phyloP scores from a whole-genome alignment of 441 rosid species.

The Isatis lusitanica region DNA sequence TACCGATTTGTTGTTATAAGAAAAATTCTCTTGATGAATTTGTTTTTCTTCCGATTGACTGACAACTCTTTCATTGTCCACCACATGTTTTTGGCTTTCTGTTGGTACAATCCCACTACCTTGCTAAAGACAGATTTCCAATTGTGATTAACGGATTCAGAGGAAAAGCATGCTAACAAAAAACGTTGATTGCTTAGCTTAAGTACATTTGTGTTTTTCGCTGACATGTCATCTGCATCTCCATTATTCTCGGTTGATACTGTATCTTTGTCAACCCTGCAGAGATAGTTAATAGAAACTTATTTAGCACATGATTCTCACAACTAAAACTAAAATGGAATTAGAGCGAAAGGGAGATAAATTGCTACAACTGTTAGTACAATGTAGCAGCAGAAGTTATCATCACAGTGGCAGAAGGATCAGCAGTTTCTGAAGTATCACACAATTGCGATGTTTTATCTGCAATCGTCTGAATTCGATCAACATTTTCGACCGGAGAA shows the following conservation, averaged over 20 bases:
- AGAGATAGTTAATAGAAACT: constrained; percentile 28
- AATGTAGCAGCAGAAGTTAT: constrained; percentile 40
- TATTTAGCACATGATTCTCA: constrained; percentile 32
- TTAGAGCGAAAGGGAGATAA: constrained; percentile 21
- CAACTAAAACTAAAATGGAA: not conserved
- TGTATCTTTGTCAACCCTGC: constrained; percentile 47
- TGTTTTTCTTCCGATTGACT: constrained; percentile 56
- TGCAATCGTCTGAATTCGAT: constrained; percentile 35
- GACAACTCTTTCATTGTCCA: constrained; percentile 46
- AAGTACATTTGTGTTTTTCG: constrained; percentile 52
- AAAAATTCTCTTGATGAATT: constrained; percentile 50
- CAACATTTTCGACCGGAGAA: constrained; percentile 36
- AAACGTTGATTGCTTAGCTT: constrained; percentile 17
- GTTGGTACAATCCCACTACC: constrained; percentile 39
- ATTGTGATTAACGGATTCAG: constrained; percentile 20
- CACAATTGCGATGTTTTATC: constrained; percentile 30
- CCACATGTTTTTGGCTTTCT: constrained; percentile 54
- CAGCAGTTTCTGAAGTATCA: constrained; percentile 41
- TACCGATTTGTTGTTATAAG: constrained; percentile 70
- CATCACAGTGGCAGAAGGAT: constrained; percentile 38
- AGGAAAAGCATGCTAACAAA: constrained; percentile 16
- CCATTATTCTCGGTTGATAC: constrained; percentile 39
- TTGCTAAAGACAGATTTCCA: constrained; percentile 32
- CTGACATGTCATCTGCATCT: constrained; percentile 44
- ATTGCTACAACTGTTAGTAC: constrained; percentile 45